Conservation (phyloP, 108 stramenopile genomes). For the Hondaea fermentalgiana region DNA sequence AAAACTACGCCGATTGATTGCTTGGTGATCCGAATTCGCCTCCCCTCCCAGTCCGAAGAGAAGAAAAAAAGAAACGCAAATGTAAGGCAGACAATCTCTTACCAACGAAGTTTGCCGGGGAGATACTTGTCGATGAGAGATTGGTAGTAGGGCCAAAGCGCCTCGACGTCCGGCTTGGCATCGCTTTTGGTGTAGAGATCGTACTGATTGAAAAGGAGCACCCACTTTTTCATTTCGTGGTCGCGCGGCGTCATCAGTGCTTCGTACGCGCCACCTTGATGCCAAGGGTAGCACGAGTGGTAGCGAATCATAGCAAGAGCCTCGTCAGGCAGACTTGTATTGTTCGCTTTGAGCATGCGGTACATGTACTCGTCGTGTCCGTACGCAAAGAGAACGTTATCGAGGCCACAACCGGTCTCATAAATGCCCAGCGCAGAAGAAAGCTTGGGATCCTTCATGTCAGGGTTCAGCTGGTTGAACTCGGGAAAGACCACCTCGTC, state of each 20-base stretch:
- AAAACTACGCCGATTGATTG: too few relatives aligned
- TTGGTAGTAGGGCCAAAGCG: slow-evolving; percentile 61
- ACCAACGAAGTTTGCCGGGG: slow-evolving; percentile 63
- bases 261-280: slow-evolving; percentile 58
- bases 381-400: slow-evolving; percentile 58
- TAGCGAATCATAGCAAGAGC: slow-evolving; percentile 67
- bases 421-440: slow-evolving; percentile 59
- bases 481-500: slow-evolving; percentile 53
- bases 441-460: slow-evolving; percentile 55
- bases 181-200: slow-evolving; percentile 70
- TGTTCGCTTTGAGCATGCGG: slow-evolving; percentile 66
- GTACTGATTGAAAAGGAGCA: slow-evolving; percentile 61
- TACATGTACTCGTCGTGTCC: slow-evolving; percentile 77
- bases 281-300: slow-evolving; percentile 65
- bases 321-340: slow-evolving; percentile 49
- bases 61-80: too few relatives aligned
- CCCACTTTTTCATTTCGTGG: slow-evolving; percentile 53
- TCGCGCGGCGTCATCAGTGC: slow-evolving; percentile 58
- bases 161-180: slow-evolving; percentile 50
- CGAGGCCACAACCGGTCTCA: slow-evolving; percentile 56
- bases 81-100: not conserved
- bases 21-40: too few relatives aligned
- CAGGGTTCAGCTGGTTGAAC: slow-evolving; percentile 62
- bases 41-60: too few relatives aligned
- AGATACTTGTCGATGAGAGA: slow-evolving; percentile 62